Conservation (phyloP, 2,329 filamentous ascomycete species). For the Acephala macrosclerotiorum region DNA sequence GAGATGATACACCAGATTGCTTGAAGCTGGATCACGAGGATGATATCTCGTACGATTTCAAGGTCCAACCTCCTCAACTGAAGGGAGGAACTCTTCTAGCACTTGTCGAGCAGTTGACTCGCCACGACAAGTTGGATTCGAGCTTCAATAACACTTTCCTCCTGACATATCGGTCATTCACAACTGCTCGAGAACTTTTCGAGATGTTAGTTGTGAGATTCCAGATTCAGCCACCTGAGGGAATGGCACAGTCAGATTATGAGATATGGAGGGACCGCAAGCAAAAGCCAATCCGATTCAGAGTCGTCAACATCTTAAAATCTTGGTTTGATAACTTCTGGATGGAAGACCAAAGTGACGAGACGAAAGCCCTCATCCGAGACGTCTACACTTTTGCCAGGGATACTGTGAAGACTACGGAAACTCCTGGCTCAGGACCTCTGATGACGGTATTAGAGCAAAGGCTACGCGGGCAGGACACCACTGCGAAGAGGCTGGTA, state of each 20-base stretch:
- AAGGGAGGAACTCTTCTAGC: slow-evolving; percentile 90
- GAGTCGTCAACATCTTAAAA: slow-evolving; percentile 97
- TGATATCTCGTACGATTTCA: slow-evolving; percentile 89
- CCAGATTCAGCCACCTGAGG: slow-evolving; percentile 88
- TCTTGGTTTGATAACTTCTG: slow-evolving; percentile 99
- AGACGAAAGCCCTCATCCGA: slow-evolving; percentile 83
- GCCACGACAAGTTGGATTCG: slow-evolving; percentile 94
- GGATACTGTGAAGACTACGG: slow-evolving; percentile 90
- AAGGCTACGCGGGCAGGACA: slow-evolving; percentile 86
- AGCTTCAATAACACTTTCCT: slow-evolving; percentile 98
- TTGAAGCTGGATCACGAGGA: slow-evolving; percentile 86
- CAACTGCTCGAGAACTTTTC: slow-evolving; percentile 87
- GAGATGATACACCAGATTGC: slow-evolving; percentile 83
- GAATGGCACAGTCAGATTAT: slow-evolving; percentile 76
- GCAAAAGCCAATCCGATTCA: slow-evolving; percentile 93
- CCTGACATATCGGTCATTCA: slow-evolving; percentile 95
- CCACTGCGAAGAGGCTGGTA: slow-evolving; percentile 83
- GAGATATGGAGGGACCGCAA: slow-evolving; percentile 92
- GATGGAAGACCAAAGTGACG: slow-evolving; percentile 93
- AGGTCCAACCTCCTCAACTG: slow-evolving; percentile 76
- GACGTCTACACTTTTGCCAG: slow-evolving; percentile 91
- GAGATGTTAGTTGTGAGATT: slow-evolving; percentile 92
- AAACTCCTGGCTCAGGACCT: slow-evolving; percentile 86
- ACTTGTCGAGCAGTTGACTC: slow-evolving; percentile 91
- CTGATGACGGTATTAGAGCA: slow-evolving; percentile 90